Percentiles rank a stretch among this genome's conserved stretches.
These are phyloP conservation scores for Cornus kousa DNA, from an alignment of 148 eudicot genomes.

Conservation along the genomic window DNA sequence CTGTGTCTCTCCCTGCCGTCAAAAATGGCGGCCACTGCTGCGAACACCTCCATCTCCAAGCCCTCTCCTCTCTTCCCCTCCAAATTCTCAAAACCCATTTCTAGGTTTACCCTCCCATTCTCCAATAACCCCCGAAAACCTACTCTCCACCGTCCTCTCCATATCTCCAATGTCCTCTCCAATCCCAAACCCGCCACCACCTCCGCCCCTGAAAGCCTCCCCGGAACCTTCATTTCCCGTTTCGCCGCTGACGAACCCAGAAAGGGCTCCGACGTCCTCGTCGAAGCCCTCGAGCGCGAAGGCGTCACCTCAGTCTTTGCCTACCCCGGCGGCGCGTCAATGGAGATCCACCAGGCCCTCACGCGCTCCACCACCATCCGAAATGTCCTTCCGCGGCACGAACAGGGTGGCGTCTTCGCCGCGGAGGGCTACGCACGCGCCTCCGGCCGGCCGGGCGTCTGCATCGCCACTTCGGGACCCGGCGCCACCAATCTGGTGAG, in stretches of 20 bases:
- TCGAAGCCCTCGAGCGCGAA: slow-evolving; percentile 48
- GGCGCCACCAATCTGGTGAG: slow-evolving; percentile 52
- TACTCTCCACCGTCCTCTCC: slow-evolving; percentile 18
- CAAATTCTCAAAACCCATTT: neutral
- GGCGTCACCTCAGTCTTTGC: slow-evolving; percentile 45
- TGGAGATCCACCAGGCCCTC: slow-evolving; percentile 51
- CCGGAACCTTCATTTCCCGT: neutral
- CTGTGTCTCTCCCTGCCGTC: neutral
- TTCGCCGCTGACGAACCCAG: neutral
- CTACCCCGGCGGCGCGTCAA: slow-evolving; percentile 54
- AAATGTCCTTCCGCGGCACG: slow-evolving; percentile 49
- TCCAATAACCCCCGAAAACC: slow-evolving; percentile 1
- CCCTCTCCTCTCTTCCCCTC: slow-evolving; percentile 1
- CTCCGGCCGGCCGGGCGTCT: slow-evolving; percentile 40
- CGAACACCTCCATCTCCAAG: slow-evolving; percentile 16
- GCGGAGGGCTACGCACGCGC: slow-evolving; percentile 61
- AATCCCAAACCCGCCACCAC: neutral
- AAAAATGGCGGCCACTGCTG: slow-evolving; percentile 31
- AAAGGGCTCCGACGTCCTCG: slow-evolving; percentile 42
- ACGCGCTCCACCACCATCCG: slow-evolving; percentile 35
- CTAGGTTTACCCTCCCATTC: slow-evolving; percentile 21
- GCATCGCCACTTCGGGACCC: slow-evolving; percentile 57
- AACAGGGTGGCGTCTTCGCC: slow-evolving; percentile 48
- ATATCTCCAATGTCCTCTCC: slow-evolving; percentile 18
- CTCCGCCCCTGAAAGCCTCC: neutral